These are phyloP conservation scores for Veloboletus limbatus DNA, from an alignment of 1,284 basidiomycete species.

Conservation along the genomic window DNA sequence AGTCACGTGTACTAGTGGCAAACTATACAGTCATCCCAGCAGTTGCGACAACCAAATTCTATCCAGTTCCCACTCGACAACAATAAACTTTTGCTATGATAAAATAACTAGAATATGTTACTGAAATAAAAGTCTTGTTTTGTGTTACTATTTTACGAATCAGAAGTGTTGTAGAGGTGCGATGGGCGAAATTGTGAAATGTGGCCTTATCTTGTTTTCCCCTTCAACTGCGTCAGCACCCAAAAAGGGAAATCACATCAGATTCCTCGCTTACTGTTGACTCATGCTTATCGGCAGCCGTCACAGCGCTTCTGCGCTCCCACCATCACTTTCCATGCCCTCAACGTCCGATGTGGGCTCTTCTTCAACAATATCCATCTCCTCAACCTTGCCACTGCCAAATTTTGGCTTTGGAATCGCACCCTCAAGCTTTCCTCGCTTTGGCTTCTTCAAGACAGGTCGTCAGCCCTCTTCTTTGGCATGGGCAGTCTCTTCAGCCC, in stretches of 20 bases:
- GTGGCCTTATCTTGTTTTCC: neutral
- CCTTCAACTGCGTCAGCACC: neutral
- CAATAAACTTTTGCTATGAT: neutral
- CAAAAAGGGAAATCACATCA: neutral
- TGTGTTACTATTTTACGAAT: neutral
- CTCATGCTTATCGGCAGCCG: neutral
- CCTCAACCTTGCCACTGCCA: neutral
- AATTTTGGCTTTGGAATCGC: neutral
- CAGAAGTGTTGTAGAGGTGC: neutral
- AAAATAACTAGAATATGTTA: neutral
- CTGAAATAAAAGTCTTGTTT: neutral
- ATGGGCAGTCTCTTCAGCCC: neutral
- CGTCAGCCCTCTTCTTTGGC: neutral
- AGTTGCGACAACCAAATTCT: conserved; percentile 3
- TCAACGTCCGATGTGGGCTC: neutral
- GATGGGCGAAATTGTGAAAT: neutral
- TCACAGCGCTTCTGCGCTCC: neutral
- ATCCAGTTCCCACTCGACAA: neutral
- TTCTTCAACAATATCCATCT: neutral
- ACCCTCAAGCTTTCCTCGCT: neutral
- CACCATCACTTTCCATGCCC: neutral
- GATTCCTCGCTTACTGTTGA: neutral
- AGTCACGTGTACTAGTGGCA: too few species aligned
- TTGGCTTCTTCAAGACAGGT: neutral
- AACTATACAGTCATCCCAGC: conserved; percentile 8